Evolutionary conservation across 2,329 filamentous ascomycete genomes (phyloP), one percentile per base, ranked within the genome.

Genomic region (Ophiocordyceps sinensis): DNA sequence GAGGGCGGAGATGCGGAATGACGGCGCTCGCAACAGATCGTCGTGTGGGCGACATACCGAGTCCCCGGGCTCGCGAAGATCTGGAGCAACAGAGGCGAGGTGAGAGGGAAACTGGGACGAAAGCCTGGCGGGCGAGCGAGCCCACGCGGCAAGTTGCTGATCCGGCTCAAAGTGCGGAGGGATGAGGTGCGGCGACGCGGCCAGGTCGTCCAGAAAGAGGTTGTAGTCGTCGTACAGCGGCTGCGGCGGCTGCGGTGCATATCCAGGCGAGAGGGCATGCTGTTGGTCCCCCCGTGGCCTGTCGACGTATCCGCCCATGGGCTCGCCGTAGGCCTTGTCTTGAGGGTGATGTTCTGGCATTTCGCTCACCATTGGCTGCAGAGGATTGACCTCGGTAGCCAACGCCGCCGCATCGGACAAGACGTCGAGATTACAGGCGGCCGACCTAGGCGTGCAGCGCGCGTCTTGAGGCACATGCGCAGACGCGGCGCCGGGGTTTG

Each of bases 361-460:
- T 21, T 68, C 68, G 10, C 63, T 52, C 49, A 73, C 64, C 55
- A 71, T 67, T 19, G 67, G 62, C 43, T 68, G 69, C 49, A 73
- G 67, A n/a, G 64, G 59, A 45, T 63, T 67, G 21, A 71, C 67
- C 48, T 73, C 70, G 43, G 68, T 72, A n/a, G 68, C 70, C 15
- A 74, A 66, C 7, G 73, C 73, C 7, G 73, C 73, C n/a, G 73
- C 73, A 52, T 77, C 72, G 5, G 73, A 77, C 15, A 77, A 58
- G 10, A 77, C 60, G 45, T 77, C 73, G 30, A 77, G 61, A 47
- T 76, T 77, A 50, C 72, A 75, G 3, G 69, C 70, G 14, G 61
- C 64, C 12, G 63, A 53, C 46, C 72, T 61, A 0, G 67, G 52
- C 21, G 65, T 55, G 28, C 66, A 57, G 30, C 69, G 69, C 15